Evolutionary conservation across 2,329 filamentous ascomycete species (phyloP).

Genomic region (Aureobasidium sp.): DNA sequence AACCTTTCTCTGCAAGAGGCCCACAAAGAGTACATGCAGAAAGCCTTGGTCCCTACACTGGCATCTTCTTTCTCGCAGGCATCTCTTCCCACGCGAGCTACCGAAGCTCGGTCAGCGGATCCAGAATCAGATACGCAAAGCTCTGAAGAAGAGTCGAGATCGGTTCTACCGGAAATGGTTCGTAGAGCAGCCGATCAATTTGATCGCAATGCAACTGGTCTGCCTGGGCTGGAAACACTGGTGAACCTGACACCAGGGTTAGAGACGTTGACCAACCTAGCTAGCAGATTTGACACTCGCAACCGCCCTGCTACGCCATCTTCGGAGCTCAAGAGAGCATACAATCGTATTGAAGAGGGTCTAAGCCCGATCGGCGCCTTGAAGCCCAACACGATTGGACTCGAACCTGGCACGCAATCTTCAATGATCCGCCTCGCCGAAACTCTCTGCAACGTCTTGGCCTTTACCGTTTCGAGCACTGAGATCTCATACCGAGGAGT

Average conservation of each 20-base stretch:
- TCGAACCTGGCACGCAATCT: slow-evolving; percentile 5
- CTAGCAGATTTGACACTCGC: not conserved
- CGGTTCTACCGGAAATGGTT: slow-evolving; percentile 5
- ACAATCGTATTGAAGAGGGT: slow-evolving; percentile 47
- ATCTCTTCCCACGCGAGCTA: not conserved
- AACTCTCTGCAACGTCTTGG: slow-evolving; percentile 15
- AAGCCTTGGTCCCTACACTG: not conserved
- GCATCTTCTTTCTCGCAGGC: slow-evolving; percentile 1
- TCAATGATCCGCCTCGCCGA: slow-evolving; percentile 1
- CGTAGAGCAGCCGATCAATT: slow-evolving; percentile 6
- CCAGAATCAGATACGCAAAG: not conserved
- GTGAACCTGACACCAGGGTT: slow-evolving; percentile 1
- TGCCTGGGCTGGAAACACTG: not conserved
- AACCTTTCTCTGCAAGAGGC: not conserved
- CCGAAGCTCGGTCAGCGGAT: not conserved
- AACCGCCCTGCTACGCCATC: not conserved
- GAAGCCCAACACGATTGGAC: not conserved
- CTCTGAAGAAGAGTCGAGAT: slow-evolving; percentile 7
- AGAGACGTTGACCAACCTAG: not conserved
- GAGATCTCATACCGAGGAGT: slow-evolving; percentile 89
- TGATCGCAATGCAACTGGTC: not conserved
- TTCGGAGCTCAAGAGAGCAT: slow-evolving; percentile 42
- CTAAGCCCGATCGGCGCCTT: slow-evolving; percentile 1
- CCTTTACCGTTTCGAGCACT: slow-evolving; percentile 71
- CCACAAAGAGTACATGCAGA: slow-evolving; percentile 4